These are phyloP conservation scores for Novymonas esmeraldas DNA, from an alignment of 208 protist species.

Conservation along the genomic window DNA sequence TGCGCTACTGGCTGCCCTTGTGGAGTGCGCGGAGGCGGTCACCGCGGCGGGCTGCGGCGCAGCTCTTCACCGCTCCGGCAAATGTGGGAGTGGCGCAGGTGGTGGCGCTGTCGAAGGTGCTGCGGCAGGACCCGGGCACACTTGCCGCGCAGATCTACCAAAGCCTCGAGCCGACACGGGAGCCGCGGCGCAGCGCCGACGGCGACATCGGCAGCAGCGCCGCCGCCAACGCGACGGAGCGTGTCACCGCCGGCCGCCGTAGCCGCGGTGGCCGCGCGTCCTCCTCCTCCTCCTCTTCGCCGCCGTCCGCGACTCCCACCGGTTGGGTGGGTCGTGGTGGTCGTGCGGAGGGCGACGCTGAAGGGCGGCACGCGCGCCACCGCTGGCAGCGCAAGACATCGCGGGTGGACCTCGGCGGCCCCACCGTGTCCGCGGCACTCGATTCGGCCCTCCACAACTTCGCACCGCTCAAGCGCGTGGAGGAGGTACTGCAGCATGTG, in stretches of 20 bases:
- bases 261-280: not conserved
- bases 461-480: slow-evolving; percentile 17
- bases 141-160: slow-evolving; percentile 62
- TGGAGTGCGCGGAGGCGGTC: slow-evolving; percentile 13
- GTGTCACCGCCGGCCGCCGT: no score
- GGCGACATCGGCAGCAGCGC: slow-evolving; percentile 8
- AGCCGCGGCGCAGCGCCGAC: slow-evolving; percentile 1
- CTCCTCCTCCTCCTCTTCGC: not conserved
- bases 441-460: slow-evolving; percentile 22
- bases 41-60: not conserved
- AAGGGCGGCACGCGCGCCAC: not conserved
- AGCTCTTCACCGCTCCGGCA: slow-evolving; percentile 34
- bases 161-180: slow-evolving; percentile 16
- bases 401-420: slow-evolving; percentile 16
- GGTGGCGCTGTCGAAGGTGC: slow-evolving; percentile 40
- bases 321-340: no score
- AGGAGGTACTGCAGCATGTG: slow-evolving; percentile 25
- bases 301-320: no score
- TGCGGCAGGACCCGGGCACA: slow-evolving; percentile 37
- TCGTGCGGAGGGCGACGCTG: no score
- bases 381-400: slow-evolving; percentile 3
- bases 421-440: slow-evolving; percentile 21
- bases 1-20: slow-evolving; percentile 71
- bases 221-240: not conserved
- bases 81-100: slow-evolving; percentile 46